phyloP scores from a whole-genome alignment of 2,329 filamentous ascomycete species.

The Pestalotiopsis fici region DNA sequence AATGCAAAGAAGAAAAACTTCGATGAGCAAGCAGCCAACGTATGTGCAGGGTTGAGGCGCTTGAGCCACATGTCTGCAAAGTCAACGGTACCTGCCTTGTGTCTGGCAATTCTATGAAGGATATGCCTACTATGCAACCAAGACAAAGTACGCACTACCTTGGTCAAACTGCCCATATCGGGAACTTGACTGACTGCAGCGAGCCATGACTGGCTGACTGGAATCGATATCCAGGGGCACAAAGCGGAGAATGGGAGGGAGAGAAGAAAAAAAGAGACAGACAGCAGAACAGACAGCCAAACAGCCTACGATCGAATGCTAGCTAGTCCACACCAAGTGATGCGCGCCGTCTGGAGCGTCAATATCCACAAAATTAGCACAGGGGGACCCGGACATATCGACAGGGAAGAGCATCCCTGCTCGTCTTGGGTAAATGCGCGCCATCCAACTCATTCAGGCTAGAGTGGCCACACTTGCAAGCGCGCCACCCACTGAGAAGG shows the following conservation, averaged over 20 bases:
- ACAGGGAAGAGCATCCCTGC: not conserved
- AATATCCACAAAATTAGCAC: constrained; percentile 9
- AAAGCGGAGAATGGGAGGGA: not conserved
- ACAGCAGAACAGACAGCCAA: not conserved
- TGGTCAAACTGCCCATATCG: not conserved
- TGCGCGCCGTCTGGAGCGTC: constrained; percentile 4
- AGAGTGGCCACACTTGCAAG: not conserved
- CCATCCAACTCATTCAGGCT: constrained; percentile 2
- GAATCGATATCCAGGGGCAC: constrained; percentile 6
- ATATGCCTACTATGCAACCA: not conserved
- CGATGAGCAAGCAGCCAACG: not conserved
- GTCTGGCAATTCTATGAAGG: not conserved
- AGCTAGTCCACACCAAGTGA: not conserved
- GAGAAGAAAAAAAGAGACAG: not conserved
- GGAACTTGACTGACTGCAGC: not conserved
- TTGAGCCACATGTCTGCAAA: not conserved
- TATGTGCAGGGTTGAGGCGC: not conserved
- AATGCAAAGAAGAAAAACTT: not conserved
- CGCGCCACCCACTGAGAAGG: not conserved
- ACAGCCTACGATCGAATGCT: not conserved
- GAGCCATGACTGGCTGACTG: not conserved
- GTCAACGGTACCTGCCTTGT: constrained; percentile 1
- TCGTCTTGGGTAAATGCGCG: constrained; percentile 2
- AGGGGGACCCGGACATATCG: not conserved
- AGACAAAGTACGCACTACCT: constrained; percentile 9